Evolutionary conservation across 2,329 filamentous ascomycete species (phyloP), one percentile per base, ranked within the genome.

Genomic region (Diplodia scrobiculata): DNA sequence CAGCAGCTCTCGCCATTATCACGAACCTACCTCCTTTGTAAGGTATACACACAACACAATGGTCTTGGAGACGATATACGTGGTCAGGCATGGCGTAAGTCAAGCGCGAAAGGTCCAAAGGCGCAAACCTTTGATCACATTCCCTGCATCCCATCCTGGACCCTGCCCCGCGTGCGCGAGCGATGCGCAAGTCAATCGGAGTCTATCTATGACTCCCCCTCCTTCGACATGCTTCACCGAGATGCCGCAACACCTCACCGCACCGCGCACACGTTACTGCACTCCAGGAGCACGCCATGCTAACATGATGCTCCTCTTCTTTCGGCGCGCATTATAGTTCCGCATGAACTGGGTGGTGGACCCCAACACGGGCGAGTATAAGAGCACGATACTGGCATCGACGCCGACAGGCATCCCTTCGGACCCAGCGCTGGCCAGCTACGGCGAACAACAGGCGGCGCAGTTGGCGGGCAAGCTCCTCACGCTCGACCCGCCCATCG

Each of bases 321-420:
- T 45, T 17, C 13, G 17, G 25, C 38, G 38, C 55, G 19, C 77
- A 14, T 54, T 32, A 19, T 29, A 96, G 93, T 97, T 96, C 79
- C 92, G 95, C 69, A 89, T 91, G 70, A 92, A 90, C 76, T 98
- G 93, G 92, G 86, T 87, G 51, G 91, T 98, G 68, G 89, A 98
- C 78, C 87, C 88, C 53, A 80, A 84, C 68, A 94, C 91, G 45
- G 94, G 95, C 63, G 84, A 84, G 71, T 98, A 98, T 81, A 85
- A 84, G 64, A 82, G 90, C 27, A 87, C 68, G 58, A 55, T 47
- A 13, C 29, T 63, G 25, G 69, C 95, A 70, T 87, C 84, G 50
- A 92, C 91, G 45, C 94, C 95, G 0, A 98, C 95, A 5, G 91
- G 91, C 63, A 92, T 97, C 69, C 84, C 93, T 3, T 90, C 90